Conservation (phyloP, 2,329 filamentous ascomycete species). For the Exophiala mesophila region DNA sequence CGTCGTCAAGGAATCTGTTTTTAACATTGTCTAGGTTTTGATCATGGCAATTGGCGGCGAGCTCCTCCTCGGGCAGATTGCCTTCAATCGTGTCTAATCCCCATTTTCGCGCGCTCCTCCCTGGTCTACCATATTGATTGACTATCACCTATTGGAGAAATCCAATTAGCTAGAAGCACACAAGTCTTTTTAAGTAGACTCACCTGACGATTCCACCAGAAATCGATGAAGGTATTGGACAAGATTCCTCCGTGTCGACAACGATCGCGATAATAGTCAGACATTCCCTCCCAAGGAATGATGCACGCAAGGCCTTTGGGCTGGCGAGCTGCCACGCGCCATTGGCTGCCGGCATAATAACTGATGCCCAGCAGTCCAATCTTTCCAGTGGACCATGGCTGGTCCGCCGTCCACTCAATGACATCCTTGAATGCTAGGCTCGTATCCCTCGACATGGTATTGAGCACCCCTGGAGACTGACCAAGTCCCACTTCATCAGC, state of each 20-base stretch:
- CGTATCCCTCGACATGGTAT: conserved; percentile 50
- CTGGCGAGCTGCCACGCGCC: conserved; percentile 49
- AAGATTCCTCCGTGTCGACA: conserved; percentile 59
- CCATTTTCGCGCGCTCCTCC: conserved; percentile 48
- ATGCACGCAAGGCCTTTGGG: conserved; percentile 49
- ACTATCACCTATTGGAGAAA: too few relatives aligned
- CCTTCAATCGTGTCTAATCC: conserved; percentile 43
- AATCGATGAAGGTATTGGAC: conserved; percentile 54
- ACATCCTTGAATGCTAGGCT: conserved; percentile 50
- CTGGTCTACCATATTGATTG: conserved; percentile 62
- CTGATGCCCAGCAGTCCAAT: conserved; percentile 49
- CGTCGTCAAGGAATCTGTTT: conserved; percentile 56
- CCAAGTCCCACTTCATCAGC: conserved; percentile 51
- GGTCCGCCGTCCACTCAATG: conserved; percentile 49
- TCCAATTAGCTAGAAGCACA: too few relatives aligned
- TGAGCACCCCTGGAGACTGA: conserved; percentile 48
- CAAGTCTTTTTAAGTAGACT: too few relatives aligned
- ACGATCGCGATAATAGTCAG: conserved; percentile 53
- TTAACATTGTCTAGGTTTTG: conserved; percentile 43
- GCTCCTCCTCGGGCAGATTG: conserved; percentile 35
- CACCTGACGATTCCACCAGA: conserved; percentile 48
- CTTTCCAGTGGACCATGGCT: conserved; percentile 48
- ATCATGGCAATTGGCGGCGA: conserved; percentile 41
- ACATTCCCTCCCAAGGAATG: conserved; percentile 54
- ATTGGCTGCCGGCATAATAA: conserved; percentile 52